Evolutionary conservation across 768 basidiomycete genomes (phyloP), one percentile per base, ranked within the genome.

Genomic region (Lentinula guzmanii): DNA sequence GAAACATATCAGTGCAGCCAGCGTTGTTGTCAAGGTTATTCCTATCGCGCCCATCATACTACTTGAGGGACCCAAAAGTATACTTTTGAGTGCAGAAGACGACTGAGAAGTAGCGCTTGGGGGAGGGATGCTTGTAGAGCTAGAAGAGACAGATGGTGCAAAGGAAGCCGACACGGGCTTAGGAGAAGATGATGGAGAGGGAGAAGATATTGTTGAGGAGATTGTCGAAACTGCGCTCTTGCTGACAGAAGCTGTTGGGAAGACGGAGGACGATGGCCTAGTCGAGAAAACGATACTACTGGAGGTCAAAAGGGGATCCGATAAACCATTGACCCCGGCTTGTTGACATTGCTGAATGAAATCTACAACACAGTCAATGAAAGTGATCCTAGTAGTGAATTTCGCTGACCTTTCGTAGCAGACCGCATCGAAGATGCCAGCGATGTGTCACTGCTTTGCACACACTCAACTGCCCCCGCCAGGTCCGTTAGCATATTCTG

Each of bases 401-500:
- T 5, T 34, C 33, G 4, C 34, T 54, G 5, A 54, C 53, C 53
- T 54, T 41, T 24, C 18, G 37, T 39, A 11, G 53, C 53, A 37
- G 37, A 39, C 24, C 39, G 33, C 53, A 54, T 54, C 4, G 31
- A 37, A 13, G 53, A 41, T 37, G 53, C 34, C 9, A 54, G 21
- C 3, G 53, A 39, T 34, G 4, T 18, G 37, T 54, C 53, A 37
- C 53, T 54, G n/a, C n/a, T 21, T 18, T 37, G 33, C 34, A 54
- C 18, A 24, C 53, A 54, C 13, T 13, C 21, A 8, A 39, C 53
- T 39, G 34, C 37, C 5, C 53, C 53, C 34, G 33, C 53, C 37
- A 54, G 39, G n/a, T 54, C 53, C 53, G n/a, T 54, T 11, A 54
- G 34, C 53, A 54, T 54, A 24, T 54, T 16, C 18, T 54, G 53